Base-by-base conservation (phyloP, 306 rosid genomes). In the Ochetophila trinervis region DNA sequence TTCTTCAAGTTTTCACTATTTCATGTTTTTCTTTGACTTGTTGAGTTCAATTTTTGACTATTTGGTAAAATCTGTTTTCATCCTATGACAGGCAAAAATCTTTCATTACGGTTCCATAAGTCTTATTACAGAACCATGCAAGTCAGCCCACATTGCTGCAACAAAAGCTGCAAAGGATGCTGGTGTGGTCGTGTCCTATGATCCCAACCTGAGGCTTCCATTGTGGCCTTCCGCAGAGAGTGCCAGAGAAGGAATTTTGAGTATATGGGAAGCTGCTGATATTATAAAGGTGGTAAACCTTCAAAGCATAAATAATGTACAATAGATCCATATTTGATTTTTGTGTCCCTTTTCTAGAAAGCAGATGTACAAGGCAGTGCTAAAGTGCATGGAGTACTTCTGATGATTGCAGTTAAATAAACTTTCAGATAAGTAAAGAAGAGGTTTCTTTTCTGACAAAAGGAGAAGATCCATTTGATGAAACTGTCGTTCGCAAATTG, bases 171-270 rank as follows among this genome's bases (percentile, higher is more conserved):
- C 98, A 61, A 92, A 81, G 77, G 96, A 92, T 24, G 93, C 95
- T 19, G 98, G 96, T 61, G 91, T 71, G 19, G 48, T 89, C 63
- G 67, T 93, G 47, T 93, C 98, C 45, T 93, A 89, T 74, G 98
- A 93, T 78, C 98, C 98, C 34, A 93, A 93, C 75, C 77, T 93
- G 74, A 83, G 98, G 85, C 98, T 93, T 78, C 98, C 98, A 3
- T 72, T 93, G 74, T 93, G 98, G 98, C 78, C 96, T 78, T 93
- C 97, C 30, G 91, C 88, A 9, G 85, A 89, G 16, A 84, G 82
- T 74, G 98, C 98, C 44, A 85, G 92, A 78, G 96, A 93, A 86
- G 97, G 98, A 59, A 89, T 93, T 81, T 69, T 93, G 15, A 87
- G 94, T 68, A 89, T 93, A 76, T 93, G 97, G 98, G 88, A 89